These are phyloP conservation scores for Leccinum insolens DNA, from an alignment of 1,284 basidiomycete genomes.

Conservation along the genomic window DNA sequence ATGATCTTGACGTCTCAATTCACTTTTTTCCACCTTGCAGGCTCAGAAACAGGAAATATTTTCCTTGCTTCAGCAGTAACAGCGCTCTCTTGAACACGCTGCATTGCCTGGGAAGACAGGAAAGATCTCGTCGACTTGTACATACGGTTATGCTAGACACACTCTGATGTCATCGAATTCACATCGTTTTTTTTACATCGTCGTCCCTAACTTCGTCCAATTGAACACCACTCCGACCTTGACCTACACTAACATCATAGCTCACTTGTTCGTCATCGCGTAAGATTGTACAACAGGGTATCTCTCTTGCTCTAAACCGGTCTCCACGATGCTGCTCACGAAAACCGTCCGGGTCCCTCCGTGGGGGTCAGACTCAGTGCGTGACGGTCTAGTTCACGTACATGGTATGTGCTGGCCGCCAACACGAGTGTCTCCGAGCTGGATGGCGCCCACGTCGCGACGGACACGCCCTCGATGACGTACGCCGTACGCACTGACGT, in stretches of 20 bases:
- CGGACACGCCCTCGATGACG: constrained; percentile 37
- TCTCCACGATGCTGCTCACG: no score
- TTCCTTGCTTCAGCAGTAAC: not conserved
- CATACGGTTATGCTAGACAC: not conserved
- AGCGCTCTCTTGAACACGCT: not conserved
- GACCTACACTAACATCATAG: not conserved
- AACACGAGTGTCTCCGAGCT: constrained; percentile 39
- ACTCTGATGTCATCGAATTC: not conserved
- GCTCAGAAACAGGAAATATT: not conserved
- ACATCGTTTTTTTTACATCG: not conserved
- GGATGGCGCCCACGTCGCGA: constrained; percentile 42
- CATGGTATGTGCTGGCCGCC: constrained; percentile 41
- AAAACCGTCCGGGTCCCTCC: no score
- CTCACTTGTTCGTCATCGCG: not conserved
- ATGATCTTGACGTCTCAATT: not conserved
- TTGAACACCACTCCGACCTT: not conserved
- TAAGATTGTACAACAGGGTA: not conserved
- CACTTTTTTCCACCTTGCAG: not conserved
- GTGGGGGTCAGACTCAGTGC: not conserved
- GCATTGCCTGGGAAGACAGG: not conserved
- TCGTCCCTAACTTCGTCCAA: not conserved
- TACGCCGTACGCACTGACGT: constrained; percentile 31
- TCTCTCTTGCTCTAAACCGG: not conserved
- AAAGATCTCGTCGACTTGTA: not conserved
- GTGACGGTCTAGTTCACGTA: constrained; percentile 32